Conservation (phyloP, 2,329 filamentous ascomycete species). For the Penicillium sp. region DNA sequence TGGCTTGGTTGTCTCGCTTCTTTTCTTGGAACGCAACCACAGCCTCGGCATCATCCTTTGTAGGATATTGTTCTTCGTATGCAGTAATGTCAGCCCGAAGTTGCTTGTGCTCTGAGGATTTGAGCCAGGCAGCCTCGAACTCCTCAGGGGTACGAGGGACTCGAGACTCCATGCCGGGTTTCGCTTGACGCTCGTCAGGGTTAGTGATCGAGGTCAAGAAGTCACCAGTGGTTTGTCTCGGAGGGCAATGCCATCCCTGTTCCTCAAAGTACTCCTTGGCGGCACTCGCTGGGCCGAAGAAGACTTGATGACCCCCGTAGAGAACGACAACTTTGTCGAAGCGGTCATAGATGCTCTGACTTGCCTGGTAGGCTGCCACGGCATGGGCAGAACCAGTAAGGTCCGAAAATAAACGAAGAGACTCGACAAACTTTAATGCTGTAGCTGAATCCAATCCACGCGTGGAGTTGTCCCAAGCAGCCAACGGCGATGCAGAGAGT, state of each 20-base stretch:
- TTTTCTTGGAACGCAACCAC: slow-evolving; percentile 26
- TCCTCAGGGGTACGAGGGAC: slow-evolving; percentile 67
- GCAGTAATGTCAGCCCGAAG: slow-evolving; percentile 34
- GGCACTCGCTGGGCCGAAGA: slow-evolving; percentile 60
- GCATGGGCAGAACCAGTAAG: slow-evolving; percentile 44
- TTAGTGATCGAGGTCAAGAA: slow-evolving; percentile 69
- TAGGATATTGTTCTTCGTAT: slow-evolving; percentile 31
- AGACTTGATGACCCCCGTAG: slow-evolving; percentile 75
- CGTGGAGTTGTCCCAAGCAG: slow-evolving; percentile 47
- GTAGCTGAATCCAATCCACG: slow-evolving; percentile 55
- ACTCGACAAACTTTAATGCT: slow-evolving; percentile 57
- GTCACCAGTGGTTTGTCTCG: slow-evolving; percentile 65
- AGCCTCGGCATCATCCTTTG: slow-evolving; percentile 12
- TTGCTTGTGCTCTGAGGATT: slow-evolving; percentile 39
- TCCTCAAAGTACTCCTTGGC: slow-evolving; percentile 66
- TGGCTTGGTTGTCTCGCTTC: slow-evolving; percentile 27
- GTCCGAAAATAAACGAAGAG: slow-evolving; percentile 51
- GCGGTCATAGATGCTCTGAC: slow-evolving; percentile 51
- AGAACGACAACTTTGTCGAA: slow-evolving; percentile 74
- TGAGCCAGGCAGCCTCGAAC: slow-evolving; percentile 46
- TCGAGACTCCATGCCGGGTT: slow-evolving; percentile 57
- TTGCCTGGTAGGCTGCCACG: slow-evolving; percentile 50
- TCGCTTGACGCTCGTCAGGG: slow-evolving; percentile 56
- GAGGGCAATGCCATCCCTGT: slow-evolving; percentile 66
- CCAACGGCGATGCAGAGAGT: slow-evolving; percentile 44